Conservation (phyloP, 1,139 yeast species). For the Pichia sp. region DNA sequence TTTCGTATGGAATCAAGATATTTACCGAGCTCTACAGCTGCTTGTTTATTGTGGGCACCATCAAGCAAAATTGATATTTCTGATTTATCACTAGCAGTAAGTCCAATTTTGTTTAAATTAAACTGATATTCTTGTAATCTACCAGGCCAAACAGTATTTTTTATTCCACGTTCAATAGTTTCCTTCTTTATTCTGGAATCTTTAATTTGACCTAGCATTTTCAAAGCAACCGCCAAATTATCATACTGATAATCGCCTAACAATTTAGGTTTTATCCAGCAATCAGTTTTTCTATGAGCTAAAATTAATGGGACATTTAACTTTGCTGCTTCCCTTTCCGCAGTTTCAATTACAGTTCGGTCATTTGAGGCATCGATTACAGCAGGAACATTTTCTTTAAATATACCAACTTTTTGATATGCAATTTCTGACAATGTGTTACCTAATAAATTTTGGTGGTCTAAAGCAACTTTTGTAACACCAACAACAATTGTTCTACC, state of each 20-base stretch:
- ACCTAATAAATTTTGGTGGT: conserved; percentile 76
- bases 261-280: conserved; percentile 41
- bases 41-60: conserved; percentile 90
- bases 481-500: conserved; percentile 53
- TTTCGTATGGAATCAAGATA: conserved; percentile 31
- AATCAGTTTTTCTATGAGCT: conserved; percentile 5
- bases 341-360: conserved; percentile 41
- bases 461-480: conserved; percentile 78
- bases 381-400: conserved; percentile 54
- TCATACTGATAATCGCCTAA: conserved; percentile 66
- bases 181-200: conserved; percentile 24
- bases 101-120: background rate
- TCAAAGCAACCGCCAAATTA: conserved; percentile 67
- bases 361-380: conserved; percentile 70
- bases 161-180: conserved; percentile 45
- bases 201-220: conserved; percentile 38
- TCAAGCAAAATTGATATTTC: conserved; percentile 40
- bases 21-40: conserved; percentile 61
- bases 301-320: conserved; percentile 13
- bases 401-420: conserved; percentile 75
- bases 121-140: conserved; percentile 43
- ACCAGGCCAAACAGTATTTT: conserved; percentile 53
- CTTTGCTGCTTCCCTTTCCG: conserved; percentile 28
- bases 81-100: background rate
- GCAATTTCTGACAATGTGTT: conserved; percentile 59